A percentile compares a stretch with the other conserved stretches of the same genome.
Conservation (phyloP, 768 basidiomycete genomes). For the Amanita muscaria region DNA sequence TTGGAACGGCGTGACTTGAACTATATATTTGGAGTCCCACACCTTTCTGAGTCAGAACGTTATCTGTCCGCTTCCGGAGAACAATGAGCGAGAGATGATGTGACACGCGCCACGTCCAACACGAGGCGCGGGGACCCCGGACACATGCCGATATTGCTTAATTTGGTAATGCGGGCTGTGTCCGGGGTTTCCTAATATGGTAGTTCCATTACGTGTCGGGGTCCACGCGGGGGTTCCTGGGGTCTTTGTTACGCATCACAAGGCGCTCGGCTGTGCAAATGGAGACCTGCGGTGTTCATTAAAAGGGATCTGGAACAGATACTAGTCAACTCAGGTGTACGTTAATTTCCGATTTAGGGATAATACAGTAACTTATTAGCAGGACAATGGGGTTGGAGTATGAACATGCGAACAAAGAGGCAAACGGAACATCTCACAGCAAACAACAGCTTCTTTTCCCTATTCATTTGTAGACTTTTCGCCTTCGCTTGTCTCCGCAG, state of each 20-base stretch:
- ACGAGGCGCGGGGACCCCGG: slow-evolving; percentile 4
- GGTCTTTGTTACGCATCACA: slow-evolving; percentile 2
- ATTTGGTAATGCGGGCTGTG: no score
- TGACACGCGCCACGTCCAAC: not conserved
- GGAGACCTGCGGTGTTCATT: not conserved
- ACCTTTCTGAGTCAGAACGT: slow-evolving; percentile 3
- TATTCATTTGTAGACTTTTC: slow-evolving; percentile 13
- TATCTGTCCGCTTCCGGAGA: slow-evolving; percentile 18
- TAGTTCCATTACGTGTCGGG: not conserved
- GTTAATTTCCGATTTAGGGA: slow-evolving; percentile 6
- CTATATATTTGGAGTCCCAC: slow-evolving; percentile 1
- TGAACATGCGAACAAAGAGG: not conserved
- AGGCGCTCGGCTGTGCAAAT: slow-evolving; percentile 2
- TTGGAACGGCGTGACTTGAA: not conserved
- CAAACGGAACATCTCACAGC: not conserved
- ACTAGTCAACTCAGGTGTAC: slow-evolving; percentile 9
- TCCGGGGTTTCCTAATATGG: slow-evolving; percentile 4
- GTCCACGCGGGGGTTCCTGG: not conserved
- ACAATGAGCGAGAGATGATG: slow-evolving; percentile 22
- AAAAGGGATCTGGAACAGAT: not conserved
- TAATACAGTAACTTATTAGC: slow-evolving; percentile 8
- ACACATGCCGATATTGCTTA: not conserved
- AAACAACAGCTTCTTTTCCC: slow-evolving; percentile 5
- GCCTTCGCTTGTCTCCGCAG: slow-evolving; percentile 14
- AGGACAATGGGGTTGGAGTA: slow-evolving; percentile 5